A percentile compares a stretch with the other conserved stretches of the same genome.
Conservation (phyloP, 2,329 filamentous ascomycete genomes). For the Alternaria sp. region DNA sequence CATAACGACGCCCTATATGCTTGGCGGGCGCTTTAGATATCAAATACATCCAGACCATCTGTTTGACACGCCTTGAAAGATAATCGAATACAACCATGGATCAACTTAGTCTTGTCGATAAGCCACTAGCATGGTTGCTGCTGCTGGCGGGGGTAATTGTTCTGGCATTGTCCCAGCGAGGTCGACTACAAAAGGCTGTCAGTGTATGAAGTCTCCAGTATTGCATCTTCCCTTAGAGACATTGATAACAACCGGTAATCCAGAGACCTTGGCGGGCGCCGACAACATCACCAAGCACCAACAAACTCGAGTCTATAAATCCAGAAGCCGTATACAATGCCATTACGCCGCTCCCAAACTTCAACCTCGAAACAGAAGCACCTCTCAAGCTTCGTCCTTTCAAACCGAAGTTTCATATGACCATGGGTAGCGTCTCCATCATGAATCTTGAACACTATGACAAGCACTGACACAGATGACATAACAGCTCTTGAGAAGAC, state of each 20-base stretch:
- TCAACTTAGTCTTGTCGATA: neutral
- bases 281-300: neutral
- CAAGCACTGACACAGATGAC: neutral
- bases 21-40: neutral
- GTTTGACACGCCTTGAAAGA: neutral
- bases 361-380: constrained; percentile 59
- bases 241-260: neutral
- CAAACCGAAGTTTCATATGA: constrained; percentile 67
- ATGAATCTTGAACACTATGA: neutral
- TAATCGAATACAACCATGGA: neutral
- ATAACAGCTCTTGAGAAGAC: constrained; percentile 59
- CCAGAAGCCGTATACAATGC: constrained; percentile 45
- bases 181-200: neutral
- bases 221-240: neutral
- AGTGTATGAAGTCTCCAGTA: neutral
- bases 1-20: neutral
- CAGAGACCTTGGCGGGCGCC: neutral
- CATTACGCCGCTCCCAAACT: constrained; percentile 56
- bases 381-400: constrained; percentile 64
- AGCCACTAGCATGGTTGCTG: neutral
- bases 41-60: neutral
- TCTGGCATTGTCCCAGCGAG: neutral
- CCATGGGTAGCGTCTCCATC: constrained; percentile 60
- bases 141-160: neutral
- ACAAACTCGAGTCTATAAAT: neutral